Evolutionary conservation across 2,329 filamentous ascomycete species (phyloP), one percentile per base, ranked within the genome.

Genomic region (Fusarium transvaalense): DNA sequence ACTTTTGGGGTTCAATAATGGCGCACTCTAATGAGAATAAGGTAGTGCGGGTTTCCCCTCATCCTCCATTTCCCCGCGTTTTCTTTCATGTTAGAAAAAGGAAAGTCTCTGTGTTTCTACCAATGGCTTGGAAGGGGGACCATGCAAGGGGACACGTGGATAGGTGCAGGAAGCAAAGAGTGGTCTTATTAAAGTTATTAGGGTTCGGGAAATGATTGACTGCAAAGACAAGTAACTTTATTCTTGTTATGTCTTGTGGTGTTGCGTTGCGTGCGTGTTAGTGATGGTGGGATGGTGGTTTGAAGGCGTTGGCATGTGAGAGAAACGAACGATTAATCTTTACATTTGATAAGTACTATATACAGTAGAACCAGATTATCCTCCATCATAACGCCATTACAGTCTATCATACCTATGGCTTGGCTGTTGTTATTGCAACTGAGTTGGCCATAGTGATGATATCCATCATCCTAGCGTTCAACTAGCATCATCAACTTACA

Each of bases 21-120:
- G 68, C 53, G 66, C 69, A 58, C 68, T 66, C 54, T 46, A 34
- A 50, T 52, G 31, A 41, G 47, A 48, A 38, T 50, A 50, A 56
- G 32, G 29, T 53, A 34, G 31, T 61, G 54, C 15, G 25, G 23
- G n/a, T n/a, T 64, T 60, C 69, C 65, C 63, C 63, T 70, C 71
- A 66, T 56, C 62, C 64, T 59, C 71, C 71, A 69, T 74, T 73
- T 74, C 71, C 71, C 71, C 71, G 71, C 71, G 71, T 73, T 74
- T 72, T 50, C 29, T 19, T 23, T n/a, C 17, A 21, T 6, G 23
- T 29, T 29, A 9, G 21, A 35, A 50, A 50, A 42, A 37, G n/a
- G 39, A 45, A 31, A 25, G 23, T 25, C 5, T 25, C 5, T 32
- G 31, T 23, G 43, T 37, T 42, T 38, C 12, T 50, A 29, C 47